phyloP scores from a whole-genome alignment of 2,329 filamentous ascomycete genomes.

The Aspergillus oerlinghausenensis region DNA sequence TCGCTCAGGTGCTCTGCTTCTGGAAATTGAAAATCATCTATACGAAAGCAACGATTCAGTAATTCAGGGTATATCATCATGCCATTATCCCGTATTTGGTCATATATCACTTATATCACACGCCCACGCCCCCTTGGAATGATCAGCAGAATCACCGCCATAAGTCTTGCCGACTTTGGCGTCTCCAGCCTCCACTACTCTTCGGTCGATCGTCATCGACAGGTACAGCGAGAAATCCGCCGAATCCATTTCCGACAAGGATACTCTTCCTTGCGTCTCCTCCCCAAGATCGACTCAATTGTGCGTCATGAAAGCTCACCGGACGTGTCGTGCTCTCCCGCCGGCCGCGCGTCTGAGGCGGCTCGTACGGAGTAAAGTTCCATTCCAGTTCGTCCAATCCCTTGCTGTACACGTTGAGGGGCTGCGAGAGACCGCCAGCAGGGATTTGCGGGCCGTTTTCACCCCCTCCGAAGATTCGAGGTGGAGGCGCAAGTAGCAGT shows the following conservation, averaged over 20 bases:
- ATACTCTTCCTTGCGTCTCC: conserved; percentile 57
- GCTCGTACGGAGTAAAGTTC: conserved; percentile 60
- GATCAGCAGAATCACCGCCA: conserved; percentile 28
- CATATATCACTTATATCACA: neutral
- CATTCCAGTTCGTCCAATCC: conserved; percentile 64
- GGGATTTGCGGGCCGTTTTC: conserved; percentile 22
- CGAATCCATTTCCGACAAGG: conserved; percentile 64
- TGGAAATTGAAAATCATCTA: neutral
- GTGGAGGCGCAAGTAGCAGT: conserved; percentile 67
- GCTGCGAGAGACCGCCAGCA: conserved; percentile 46
- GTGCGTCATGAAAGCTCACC: conserved; percentile 42
- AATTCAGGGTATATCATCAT: conserved; percentile 8
- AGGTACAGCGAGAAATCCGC: conserved; percentile 62
- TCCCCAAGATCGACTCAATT: conserved; percentile 54
- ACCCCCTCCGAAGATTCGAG: conserved; percentile 46
- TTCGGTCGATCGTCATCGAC: conserved; percentile 41
- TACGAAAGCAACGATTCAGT: neutral
- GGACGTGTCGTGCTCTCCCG: conserved; percentile 40
- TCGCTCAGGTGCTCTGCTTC: neutral
- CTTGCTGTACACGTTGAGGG: conserved; percentile 61
- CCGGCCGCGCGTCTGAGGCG: conserved; percentile 35
- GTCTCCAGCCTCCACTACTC: conserved; percentile 31
- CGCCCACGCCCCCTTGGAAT: neutral
- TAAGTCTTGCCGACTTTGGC: conserved; percentile 34
- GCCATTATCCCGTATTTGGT: conserved; percentile 2